Evolutionary conservation across 768 basidiomycete genomes (phyloP), one percentile per base, ranked within the genome.

Genomic region (Termitomyces sp.): DNA sequence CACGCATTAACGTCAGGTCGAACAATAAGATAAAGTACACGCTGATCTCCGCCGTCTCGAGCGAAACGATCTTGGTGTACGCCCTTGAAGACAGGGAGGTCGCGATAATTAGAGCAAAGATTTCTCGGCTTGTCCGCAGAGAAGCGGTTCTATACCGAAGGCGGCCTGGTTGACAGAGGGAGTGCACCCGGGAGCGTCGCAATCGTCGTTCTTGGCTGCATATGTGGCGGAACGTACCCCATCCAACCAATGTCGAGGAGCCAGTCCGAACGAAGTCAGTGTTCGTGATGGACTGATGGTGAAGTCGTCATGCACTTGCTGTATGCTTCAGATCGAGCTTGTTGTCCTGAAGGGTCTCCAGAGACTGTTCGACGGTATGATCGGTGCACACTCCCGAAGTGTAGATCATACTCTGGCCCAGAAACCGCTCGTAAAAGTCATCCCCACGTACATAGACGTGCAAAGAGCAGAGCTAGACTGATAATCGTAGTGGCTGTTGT

Each of bases 271-370:
- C n/a, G 8, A 19, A 2, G 12, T 19, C 26, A 9, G 8, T 10
- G 4, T 3, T 14, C 71, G 56, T 68, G 65, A 56, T 37, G 15
- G 2, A 14, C 15, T 17, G 14, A 1, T n/a, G n/a, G n/a, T n/a
- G n/a, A n/a, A n/a, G n/a, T 48, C 15, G 28, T 50, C 9, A 56
- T 69, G 14, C 56, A 76, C 70, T 79, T 83, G 72, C 97, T 0
- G 77, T 79, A n/a, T 90, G 83, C 64, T 96, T 77, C 28, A 99
- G 82, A 69, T 89, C 79, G 53, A 99, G 83, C 70, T 99, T 98
- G 81, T 98, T 99, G 71, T 98, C 96, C 76, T 99, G 97, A 10
- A 99, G 83, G 61, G 93, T 79, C 68, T 98, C 96, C 45, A 99
- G 80, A 12, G 92, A 85, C 70, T 98, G 88, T 59, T 86, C 77